These are phyloP conservation scores for Leptosphaerulina australis DNA, from an alignment of 2,329 filamentous ascomycete species.

Conservation along the genomic window DNA sequence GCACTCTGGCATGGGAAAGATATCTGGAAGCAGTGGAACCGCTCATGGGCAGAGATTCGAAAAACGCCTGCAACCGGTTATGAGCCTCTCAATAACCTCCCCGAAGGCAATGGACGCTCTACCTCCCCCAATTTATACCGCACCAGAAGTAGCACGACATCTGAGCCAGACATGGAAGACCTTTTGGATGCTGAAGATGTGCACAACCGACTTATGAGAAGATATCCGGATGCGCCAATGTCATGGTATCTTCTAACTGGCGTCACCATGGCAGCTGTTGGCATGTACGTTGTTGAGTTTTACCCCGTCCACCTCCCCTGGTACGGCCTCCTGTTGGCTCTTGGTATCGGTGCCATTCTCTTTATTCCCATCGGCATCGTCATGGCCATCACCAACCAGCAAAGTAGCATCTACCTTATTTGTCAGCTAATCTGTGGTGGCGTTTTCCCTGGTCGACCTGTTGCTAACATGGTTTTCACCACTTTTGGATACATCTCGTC, in stretches of 20 bases:
- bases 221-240: slow-evolving; percentile 81
- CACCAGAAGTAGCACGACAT: slow-evolving; percentile 38
- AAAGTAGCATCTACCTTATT: slow-evolving; percentile 84
- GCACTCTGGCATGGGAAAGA: slow-evolving; percentile 83
- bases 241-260: slow-evolving; percentile 82
- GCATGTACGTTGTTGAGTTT: slow-evolving; percentile 84
- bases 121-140: slow-evolving; percentile 28
- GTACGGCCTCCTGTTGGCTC: slow-evolving; percentile 81
- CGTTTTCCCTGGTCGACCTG: slow-evolving; percentile 81
- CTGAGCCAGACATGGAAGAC: slow-evolving; percentile 52
- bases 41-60: slow-evolving; percentile 68
- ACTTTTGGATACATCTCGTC: slow-evolving; percentile 90
- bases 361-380: slow-evolving; percentile 92
- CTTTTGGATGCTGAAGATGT: slow-evolving; percentile 77
- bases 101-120: slow-evolving; percentile 44
- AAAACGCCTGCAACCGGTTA: slow-evolving; percentile 40
- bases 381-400: slow-evolving; percentile 91
- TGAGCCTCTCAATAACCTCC: slow-evolving; percentile 38
- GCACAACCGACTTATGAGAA: slow-evolving; percentile 81
- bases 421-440: slow-evolving; percentile 84
- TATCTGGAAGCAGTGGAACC: slow-evolving; percentile 77
- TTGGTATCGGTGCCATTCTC: slow-evolving; percentile 77
- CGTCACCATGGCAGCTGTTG: slow-evolving; percentile 74
- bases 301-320: slow-evolving; percentile 79
- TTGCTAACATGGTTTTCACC: slow-evolving; percentile 93